Conservation (phyloP, 768 basidiomycete species). For the Suillus sp. region DNA sequence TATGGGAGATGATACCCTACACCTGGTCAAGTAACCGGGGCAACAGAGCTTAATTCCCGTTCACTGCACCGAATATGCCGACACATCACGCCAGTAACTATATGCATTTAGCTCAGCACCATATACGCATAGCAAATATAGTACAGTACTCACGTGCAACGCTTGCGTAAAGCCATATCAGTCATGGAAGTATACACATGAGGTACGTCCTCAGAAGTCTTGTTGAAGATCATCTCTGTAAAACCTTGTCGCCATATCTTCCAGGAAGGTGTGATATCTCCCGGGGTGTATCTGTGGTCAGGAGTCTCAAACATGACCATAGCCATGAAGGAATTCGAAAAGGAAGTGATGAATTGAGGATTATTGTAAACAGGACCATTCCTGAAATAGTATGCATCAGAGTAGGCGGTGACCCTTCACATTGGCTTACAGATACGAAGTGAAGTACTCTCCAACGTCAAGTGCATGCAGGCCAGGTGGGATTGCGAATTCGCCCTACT, state of each 20-base stretch:
- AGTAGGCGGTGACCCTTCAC: not conserved
- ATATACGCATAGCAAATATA: not conserved
- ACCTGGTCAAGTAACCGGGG: not conserved
- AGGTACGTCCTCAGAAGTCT: slow-evolving; percentile 26
- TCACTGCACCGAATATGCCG: not conserved
- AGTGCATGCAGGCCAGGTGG: slow-evolving; percentile 35
- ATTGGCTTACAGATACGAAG: slow-evolving; percentile 31
- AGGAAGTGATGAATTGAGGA: slow-evolving; percentile 31
- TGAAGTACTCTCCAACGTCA: slow-evolving; percentile 45
- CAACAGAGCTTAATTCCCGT: not conserved
- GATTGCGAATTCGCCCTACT: slow-evolving; percentile 30
- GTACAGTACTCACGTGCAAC: slow-evolving; percentile 36
- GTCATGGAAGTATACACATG: slow-evolving; percentile 35
- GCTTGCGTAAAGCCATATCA: slow-evolving; percentile 31
- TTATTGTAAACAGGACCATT: slow-evolving; percentile 24
- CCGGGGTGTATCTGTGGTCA: slow-evolving; percentile 22
- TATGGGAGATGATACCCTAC: not conserved
- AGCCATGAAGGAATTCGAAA: slow-evolving; percentile 31
- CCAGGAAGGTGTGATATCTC: slow-evolving; percentile 26
- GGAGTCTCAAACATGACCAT: slow-evolving; percentile 25
- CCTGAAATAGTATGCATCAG: not conserved
- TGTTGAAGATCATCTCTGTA: slow-evolving; percentile 52
- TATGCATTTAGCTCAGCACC: not conserved
- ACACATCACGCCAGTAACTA: not conserved
- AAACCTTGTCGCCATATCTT: slow-evolving; percentile 16